phyloP scores from a whole-genome alignment of 2,329 filamentous ascomycete species.

The Metarhizium guizhouense region DNA sequence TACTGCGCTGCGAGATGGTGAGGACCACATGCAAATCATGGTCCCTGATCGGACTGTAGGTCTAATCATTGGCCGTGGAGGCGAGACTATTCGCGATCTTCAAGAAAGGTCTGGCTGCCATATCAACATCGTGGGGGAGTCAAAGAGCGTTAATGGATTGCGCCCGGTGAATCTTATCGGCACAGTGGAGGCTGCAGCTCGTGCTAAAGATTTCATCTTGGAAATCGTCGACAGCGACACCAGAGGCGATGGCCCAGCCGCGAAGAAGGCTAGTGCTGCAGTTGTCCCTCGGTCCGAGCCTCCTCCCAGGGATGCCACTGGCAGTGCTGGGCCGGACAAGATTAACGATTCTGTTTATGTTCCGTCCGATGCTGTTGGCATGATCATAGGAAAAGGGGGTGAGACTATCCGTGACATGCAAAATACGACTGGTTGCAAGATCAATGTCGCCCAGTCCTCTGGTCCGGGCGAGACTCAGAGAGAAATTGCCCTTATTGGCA shows the following conservation, averaged over 20 bases:
- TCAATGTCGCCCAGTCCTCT: slow-evolving; percentile 79
- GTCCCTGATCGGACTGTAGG: slow-evolving; percentile 89
- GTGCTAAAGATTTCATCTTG: slow-evolving; percentile 80
- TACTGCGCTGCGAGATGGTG: slow-evolving; percentile 59
- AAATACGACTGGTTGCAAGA: slow-evolving; percentile 79
- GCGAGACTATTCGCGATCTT: slow-evolving; percentile 85
- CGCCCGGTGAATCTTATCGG: slow-evolving; percentile 88
- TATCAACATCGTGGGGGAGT: slow-evolving; percentile 89
- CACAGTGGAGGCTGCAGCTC: slow-evolving; percentile 60
- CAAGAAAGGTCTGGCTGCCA: slow-evolving; percentile 91
- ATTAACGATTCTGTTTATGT: slow-evolving; percentile 77
- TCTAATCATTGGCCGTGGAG: slow-evolving; percentile 86
- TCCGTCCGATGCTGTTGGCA: slow-evolving; percentile 84
- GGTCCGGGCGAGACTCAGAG: slow-evolving; percentile 71
- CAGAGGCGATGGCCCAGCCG: slow-evolving; percentile 39
- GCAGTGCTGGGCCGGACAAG: slow-evolving; percentile 45
- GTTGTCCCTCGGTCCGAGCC: slow-evolving; percentile 19
- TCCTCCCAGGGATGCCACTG: slow-evolving; percentile 24
- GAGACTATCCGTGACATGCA: slow-evolving; percentile 96
- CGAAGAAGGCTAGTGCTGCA: slow-evolving; percentile 18
- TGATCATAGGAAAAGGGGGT: slow-evolving; percentile 93
- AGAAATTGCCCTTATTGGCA: slow-evolving; percentile 79
- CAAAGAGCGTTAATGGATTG: slow-evolving; percentile 83
- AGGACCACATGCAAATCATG: slow-evolving; percentile 87
- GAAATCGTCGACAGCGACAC: slow-evolving; percentile 92